A percentile compares a stretch with the other conserved stretches of the same genome.
Evolutionary conservation across 164 flowering plant genomes (phyloP).

Genomic region (Aristolochia fimbriata): DNA sequence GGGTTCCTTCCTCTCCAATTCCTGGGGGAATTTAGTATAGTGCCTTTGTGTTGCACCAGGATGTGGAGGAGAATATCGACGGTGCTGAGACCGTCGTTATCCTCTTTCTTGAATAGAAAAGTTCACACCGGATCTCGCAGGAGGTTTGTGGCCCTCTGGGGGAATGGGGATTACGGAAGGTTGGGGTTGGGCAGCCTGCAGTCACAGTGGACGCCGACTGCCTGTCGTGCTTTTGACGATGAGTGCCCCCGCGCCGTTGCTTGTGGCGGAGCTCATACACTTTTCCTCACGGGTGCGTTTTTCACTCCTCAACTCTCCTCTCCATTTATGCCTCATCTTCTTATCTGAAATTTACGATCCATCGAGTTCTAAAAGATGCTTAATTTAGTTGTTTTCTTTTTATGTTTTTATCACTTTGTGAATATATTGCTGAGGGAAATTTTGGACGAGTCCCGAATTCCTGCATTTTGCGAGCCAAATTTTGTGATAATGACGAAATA

Average conservation of each 20-base stretch:
- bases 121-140: neutral
- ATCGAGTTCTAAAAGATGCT: neutral
- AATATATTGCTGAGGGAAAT: neutral
- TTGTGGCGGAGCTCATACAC: constrained; percentile 95
- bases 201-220: constrained; percentile 62
- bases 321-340: neutral
- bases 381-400: too few relatives aligned
- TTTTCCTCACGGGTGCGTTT: constrained; percentile 65
- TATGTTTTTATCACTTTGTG: neutral
- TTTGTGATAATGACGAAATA: too few relatives aligned
- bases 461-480: too few relatives aligned
- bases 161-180: constrained; percentile 87
- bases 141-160: constrained; percentile 77
- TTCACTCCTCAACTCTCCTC: neutral
- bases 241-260: constrained; percentile 43
- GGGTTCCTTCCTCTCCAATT: too few relatives aligned
- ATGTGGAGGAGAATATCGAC: neutral
- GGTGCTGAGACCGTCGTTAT: neutral
- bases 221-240: constrained; percentile 30
- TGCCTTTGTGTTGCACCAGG: neutral
- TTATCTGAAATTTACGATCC: too few relatives aligned
- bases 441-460: too few relatives aligned
- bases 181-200: constrained; percentile 61
- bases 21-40: too few relatives aligned
- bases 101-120: too few relatives aligned